A percentile compares a stretch with the other conserved stretches of the same genome.
Evolutionary conservation across 805 yeast species (phyloP).

Genomic region (Candida suzukii): DNA sequence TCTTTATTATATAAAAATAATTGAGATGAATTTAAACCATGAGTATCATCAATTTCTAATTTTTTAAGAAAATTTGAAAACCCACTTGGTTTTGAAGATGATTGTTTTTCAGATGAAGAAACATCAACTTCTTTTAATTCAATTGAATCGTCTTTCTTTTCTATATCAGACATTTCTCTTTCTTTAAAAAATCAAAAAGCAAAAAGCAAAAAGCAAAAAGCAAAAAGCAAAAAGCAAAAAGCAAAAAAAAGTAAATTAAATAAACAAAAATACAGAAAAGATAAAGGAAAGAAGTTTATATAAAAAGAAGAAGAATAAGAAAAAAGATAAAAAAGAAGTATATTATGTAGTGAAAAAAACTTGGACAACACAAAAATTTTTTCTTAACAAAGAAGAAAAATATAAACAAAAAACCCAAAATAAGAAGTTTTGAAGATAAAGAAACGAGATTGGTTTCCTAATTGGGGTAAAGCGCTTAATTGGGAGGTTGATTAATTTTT

Average conservation of each 20-base stretch:
- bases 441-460: background rate
- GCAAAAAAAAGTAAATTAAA: background rate
- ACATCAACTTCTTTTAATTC: background rate
- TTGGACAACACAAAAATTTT: background rate
- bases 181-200: background rate
- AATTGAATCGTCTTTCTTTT: too few relatives aligned
- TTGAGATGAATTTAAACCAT: slow-evolving; percentile 43
- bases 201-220: background rate
- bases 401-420: background rate
- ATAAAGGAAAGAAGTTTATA: too few relatives aligned
- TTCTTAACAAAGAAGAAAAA: too few relatives aligned
- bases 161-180: background rate
- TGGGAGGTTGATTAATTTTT: too few relatives aligned
- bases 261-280: too few relatives aligned
- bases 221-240: background rate
- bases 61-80: background rate
- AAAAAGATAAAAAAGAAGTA: background rate
- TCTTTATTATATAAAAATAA: slow-evolving; percentile 69
- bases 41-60: slow-evolving; percentile 20
- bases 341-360: background rate
- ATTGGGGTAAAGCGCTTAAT: background rate
- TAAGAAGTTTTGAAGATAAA: background rate
- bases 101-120: background rate
- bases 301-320: background rate
- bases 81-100: background rate